phyloP scores from a whole-genome alignment of 2,329 filamentous ascomycete species.

The Neopestalotiopsis sp. region DNA sequence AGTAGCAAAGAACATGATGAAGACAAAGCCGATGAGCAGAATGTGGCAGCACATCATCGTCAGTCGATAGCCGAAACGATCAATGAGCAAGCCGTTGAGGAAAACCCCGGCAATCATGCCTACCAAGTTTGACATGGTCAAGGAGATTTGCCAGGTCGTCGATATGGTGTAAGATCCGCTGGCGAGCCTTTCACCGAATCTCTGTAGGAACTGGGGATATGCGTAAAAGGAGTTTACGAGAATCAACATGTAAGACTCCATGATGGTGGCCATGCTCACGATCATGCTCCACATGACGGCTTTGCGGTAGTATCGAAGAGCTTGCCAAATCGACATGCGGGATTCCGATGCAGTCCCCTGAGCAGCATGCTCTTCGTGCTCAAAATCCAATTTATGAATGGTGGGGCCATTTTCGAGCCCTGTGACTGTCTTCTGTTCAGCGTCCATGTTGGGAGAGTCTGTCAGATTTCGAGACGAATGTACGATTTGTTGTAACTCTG shows the following conservation, averaged over 20 bases:
- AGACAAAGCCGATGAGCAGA: background rate
- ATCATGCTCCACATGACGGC: background rate
- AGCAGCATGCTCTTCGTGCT: background rate
- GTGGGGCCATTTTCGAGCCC: background rate
- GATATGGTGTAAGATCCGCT: background rate
- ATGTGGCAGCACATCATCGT: background rate
- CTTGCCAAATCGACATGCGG: background rate
- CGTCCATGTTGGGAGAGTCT: background rate
- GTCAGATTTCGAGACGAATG: background rate
- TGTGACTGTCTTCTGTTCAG: background rate
- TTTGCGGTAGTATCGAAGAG: background rate
- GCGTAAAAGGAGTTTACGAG: background rate
- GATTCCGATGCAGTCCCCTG: background rate
- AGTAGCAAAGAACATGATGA: background rate
- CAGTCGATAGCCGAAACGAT: background rate
- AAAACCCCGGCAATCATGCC: background rate
- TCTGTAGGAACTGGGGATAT: background rate
- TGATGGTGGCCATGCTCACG: background rate
- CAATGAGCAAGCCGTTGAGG: background rate
- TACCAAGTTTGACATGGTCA: background rate
- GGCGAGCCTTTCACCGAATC: background rate
- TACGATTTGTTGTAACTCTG: background rate
- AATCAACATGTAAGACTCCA: background rate
- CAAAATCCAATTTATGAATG: background rate
- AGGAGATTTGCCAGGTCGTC: background rate